phyloP scores from a whole-genome alignment of 1,284 basidiomycete species.

The Apiotrichum veenhuisii region DNA sequence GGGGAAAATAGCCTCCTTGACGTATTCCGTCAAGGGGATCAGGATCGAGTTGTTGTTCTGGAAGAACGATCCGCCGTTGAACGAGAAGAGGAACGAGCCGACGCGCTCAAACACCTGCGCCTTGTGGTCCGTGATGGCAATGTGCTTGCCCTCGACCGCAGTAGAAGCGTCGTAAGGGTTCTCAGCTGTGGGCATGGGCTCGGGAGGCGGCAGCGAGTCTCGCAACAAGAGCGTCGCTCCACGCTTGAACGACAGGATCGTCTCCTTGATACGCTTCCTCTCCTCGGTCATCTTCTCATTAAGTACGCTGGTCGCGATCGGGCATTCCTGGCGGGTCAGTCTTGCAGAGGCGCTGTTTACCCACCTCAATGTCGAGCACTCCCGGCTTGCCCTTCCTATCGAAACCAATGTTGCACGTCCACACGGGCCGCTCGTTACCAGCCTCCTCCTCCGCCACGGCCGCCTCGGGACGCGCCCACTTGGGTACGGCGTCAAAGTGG shows the following conservation, averaged over 20 bases:
- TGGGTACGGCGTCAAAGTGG: constrained; percentile 82
- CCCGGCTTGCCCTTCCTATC: constrained; percentile 71
- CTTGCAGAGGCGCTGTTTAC: constrained; percentile 20
- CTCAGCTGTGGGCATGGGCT: constrained; percentile 31
- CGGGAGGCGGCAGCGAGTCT: constrained; percentile 62
- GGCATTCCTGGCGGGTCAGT: constrained; percentile 66
- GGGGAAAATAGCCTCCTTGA: constrained; percentile 67
- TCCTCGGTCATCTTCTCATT: constrained; percentile 66
- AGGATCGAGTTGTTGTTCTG: constrained; percentile 97
- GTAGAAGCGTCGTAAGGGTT: constrained; percentile 27
- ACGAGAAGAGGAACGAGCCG: constrained; percentile 76
- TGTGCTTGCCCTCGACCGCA: constrained; percentile 48
- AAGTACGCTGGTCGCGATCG: constrained; percentile 79
- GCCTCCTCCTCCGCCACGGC: constrained; percentile 8
- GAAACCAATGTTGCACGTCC: constrained; percentile 66
- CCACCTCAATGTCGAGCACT: constrained; percentile 89
- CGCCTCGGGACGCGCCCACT: constrained; percentile 31
- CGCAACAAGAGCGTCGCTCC: constrained; percentile 89
- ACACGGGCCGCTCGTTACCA: constrained; percentile 18
- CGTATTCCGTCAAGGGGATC: constrained; percentile 73
- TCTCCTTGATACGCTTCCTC: constrained; percentile 65
- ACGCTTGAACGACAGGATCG: constrained; percentile 74
- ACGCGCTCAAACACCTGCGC: constrained; percentile 79
- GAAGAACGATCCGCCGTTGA: constrained; percentile 86
- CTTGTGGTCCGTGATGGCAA: constrained; percentile 81